These are phyloP conservation scores for Plasmopara viticola DNA, from an alignment of 352 stramenopile genomes.

Conservation along the genomic window DNA sequence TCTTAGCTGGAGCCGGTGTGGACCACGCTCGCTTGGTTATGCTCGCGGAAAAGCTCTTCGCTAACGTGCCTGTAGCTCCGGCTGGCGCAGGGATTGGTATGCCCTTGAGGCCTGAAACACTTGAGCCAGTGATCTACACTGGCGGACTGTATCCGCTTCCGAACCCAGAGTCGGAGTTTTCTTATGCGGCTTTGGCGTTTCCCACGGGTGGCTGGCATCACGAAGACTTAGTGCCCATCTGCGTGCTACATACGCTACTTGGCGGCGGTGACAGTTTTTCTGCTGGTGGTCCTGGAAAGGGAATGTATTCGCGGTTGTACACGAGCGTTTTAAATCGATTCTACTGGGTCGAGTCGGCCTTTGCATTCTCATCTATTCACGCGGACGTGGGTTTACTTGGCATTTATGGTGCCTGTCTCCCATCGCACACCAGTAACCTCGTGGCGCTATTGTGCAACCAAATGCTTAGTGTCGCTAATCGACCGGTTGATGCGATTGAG, in stretches of 20 bases:
- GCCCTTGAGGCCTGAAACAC: constrained; percentile 29
- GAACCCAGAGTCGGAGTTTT: constrained; percentile 71
- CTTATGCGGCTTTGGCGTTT: constrained; percentile 93
- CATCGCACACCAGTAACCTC: constrained; percentile 88
- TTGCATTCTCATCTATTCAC: constrained; percentile 96
- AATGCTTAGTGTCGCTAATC: constrained; percentile 83
- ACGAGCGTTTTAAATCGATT: constrained; percentile 96
- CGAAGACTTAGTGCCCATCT: constrained; percentile 93
- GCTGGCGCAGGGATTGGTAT: constrained; percentile 12
- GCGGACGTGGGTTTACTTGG: constrained; percentile 92
- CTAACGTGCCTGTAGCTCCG: constrained; percentile 31
- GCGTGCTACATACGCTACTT: constrained; percentile 96
- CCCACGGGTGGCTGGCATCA: constrained; percentile 96
- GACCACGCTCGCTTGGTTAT: constrained; percentile 91
- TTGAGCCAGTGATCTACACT: constrained; percentile 52
- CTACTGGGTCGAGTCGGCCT: constrained; percentile 96
- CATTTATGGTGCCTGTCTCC: constrained; percentile 87
- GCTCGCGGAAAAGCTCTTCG: constrained; percentile 88
- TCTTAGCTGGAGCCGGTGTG: constrained; percentile 91
- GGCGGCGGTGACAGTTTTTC: constrained; percentile 98
- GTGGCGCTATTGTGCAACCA: constrained; percentile 91
- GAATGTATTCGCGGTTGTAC: constrained; percentile 99
- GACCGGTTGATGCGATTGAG: constrained; percentile 77
- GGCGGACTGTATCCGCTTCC: constrained; percentile 61
- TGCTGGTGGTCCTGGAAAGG: constrained; percentile 97